Evolutionary conservation across 768 basidiomycete genomes (phyloP).

Genomic region (Tylopilus plumbeoviolaceoides): DNA sequence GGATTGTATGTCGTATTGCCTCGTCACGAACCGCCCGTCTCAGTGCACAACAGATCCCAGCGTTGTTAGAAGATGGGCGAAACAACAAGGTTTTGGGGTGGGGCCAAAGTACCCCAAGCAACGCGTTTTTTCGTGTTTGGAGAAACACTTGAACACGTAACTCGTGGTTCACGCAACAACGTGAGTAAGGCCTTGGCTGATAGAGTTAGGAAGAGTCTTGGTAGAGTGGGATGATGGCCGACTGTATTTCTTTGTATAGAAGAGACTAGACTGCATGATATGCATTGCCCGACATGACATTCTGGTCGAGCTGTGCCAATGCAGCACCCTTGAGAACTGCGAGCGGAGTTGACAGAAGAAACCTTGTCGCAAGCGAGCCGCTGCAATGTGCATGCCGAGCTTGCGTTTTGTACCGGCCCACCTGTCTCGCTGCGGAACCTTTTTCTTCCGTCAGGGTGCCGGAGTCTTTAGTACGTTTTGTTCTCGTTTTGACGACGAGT

Average conservation of each 20-base stretch:
- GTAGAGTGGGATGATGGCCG: background rate
- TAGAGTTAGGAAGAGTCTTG: background rate
- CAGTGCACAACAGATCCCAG: conserved; percentile 41
- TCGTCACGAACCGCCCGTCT: background rate
- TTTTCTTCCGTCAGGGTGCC: too few species aligned
- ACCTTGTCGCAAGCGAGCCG: too few species aligned
- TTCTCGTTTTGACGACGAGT: too few species aligned
- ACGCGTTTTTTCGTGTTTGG: conserved; percentile 58
- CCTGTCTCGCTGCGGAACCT: background rate
- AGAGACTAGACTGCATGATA: background rate
- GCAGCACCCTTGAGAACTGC: too few species aligned
- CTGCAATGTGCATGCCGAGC: too few species aligned
- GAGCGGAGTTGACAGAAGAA: too few species aligned
- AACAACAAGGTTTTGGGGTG: conserved; percentile 48
- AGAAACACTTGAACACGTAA: conserved; percentile 35
- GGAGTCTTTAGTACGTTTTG: too few species aligned
- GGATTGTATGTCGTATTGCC: conserved; percentile 43
- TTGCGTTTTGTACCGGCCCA: background rate
- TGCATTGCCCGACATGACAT: too few species aligned
- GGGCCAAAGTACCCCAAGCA: conserved; percentile 57
- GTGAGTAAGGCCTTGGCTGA: too few species aligned
- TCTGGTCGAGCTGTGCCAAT: too few species aligned
- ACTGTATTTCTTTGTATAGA: background rate
- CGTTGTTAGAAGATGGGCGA: conserved; percentile 51
- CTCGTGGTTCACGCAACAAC: background rate